These are phyloP conservation scores for Podaxis rugospora DNA, from an alignment of 768 basidiomycete genomes.

Conservation along the genomic window DNA sequence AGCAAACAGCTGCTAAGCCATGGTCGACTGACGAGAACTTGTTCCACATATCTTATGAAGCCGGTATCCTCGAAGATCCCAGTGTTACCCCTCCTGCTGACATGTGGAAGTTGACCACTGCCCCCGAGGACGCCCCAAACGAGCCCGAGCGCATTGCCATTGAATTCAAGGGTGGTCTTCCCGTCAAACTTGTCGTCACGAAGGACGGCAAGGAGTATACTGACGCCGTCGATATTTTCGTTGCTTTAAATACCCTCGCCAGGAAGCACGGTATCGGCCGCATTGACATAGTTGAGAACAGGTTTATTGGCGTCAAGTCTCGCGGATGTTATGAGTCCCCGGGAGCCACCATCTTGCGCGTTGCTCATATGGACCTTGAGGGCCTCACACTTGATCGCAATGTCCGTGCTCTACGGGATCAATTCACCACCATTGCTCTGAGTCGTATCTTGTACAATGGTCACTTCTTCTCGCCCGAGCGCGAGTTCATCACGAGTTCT, in stretches of 20 bases:
- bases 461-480: slow-evolving; percentile 99
- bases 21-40: slow-evolving; percentile 99
- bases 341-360: slow-evolving; percentile 92
- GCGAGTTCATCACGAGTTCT: slow-evolving; percentile 88
- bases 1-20: slow-evolving; percentile 93
- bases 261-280: slow-evolving; percentile 95
- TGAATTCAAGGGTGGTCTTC: slow-evolving; percentile 85
- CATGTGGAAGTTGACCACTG: slow-evolving; percentile 98
- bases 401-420: slow-evolving; percentile 90
- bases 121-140: slow-evolving; percentile 77
- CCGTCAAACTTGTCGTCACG: slow-evolving; percentile 72
- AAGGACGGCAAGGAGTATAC: slow-evolving; percentile 60
- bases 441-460: slow-evolving; percentile 96
- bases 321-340: slow-evolving; percentile 99
- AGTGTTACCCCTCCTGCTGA: slow-evolving; percentile 89
- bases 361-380: slow-evolving; percentile 94
- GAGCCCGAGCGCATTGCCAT: slow-evolving; percentile 77
- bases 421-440: slow-evolving; percentile 89
- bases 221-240: slow-evolving; percentile 94
- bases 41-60: slow-evolving; percentile 99
- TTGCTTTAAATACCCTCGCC: slow-evolving; percentile 84
- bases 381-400: slow-evolving; percentile 98
- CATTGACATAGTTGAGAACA: slow-evolving; percentile 99
- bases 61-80: slow-evolving; percentile 97
- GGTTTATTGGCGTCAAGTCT: slow-evolving; percentile 98